Base-by-base conservation (phyloP, 2,329 filamentous ascomycete genomes). In the Geosmithia putterillii region DNA sequence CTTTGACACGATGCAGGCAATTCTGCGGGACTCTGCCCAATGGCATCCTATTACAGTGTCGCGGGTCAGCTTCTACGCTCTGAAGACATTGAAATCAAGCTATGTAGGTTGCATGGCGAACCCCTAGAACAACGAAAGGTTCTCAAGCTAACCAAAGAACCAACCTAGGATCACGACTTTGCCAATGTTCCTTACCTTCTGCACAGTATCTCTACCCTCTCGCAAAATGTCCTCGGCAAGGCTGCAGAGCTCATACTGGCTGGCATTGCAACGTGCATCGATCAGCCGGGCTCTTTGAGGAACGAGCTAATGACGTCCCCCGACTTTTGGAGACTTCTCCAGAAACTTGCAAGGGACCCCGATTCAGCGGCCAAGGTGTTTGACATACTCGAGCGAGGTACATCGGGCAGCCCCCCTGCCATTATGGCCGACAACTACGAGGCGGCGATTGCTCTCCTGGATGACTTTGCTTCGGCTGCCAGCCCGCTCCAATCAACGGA, bases 381-480 rank as follows among this genome's bases (percentile, higher is more conserved):
- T 58, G 79, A 83, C 44, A 84, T 96, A n/a, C 70, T 95, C 0
- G 83, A 92, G 55, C 79, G 76, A 44, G 79, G 89, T 21, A 79
- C 87, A 2, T 75, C 74, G 12, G 83, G 82, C 14, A 73, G 77
- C n/a, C 82, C 82, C 17, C 81, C 85, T 14, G 84, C 89, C 6
- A 85, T 98, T 42, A 90, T 88, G 46, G 86, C 89, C 20, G 92
- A 96, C 57, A 98, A 98, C 53, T 98, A 96, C 54, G 88, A 95
- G 57, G 81, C 86, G 19, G 84, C 86, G 3, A 81, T 98, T 44
- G 72, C 75, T 23, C 69, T 98, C 19, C 74, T 95, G 20, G 94
- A 94, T 52, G 84, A 90, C 47, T 96, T 96, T 61, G 87, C 92
- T 3, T 84, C 83, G 7, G 83, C 85, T 22, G 89, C 83, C 39